A percentile compares a stretch with the other conserved stretches of the same genome.
Evolutionary conservation across 2,329 filamentous ascomycete species (phyloP).

Genomic region (Zarea fungicola): DNA sequence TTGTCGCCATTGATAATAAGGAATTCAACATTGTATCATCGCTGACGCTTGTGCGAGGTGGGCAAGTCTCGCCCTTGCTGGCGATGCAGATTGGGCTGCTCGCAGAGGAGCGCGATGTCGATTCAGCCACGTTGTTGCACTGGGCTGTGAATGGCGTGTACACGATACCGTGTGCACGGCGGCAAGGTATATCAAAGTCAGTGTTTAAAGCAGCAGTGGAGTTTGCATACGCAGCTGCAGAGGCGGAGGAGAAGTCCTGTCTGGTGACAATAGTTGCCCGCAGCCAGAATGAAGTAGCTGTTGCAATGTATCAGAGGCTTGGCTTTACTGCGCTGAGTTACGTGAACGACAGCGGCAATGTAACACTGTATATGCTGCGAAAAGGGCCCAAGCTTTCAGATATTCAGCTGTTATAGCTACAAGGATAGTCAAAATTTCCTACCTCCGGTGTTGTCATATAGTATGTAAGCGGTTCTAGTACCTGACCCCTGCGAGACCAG

Average conservation of each 20-base stretch:
- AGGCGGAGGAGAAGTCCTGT: not conserved
- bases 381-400: not conserved
- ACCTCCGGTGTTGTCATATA: no score
- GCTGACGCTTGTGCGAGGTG: not conserved
- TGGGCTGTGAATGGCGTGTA: slow-evolving; percentile 10
- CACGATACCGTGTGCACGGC: not conserved
- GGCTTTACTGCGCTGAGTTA: slow-evolving; percentile 1
- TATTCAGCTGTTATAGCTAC: no score
- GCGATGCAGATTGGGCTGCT: not conserved
- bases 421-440: no score
- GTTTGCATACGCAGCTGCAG: not conserved
- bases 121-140: slow-evolving; percentile 3
- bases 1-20: not conserved
- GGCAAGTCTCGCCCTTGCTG: not conserved
- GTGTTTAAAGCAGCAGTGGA: not conserved
- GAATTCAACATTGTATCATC: not conserved
- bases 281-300: not conserved
- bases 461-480: no score
- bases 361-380: slow-evolving; percentile 3
- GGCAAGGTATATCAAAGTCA: slow-evolving; percentile 1
- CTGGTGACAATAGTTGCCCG: slow-evolving; percentile 1
- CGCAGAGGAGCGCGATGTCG: slow-evolving; percentile 5
- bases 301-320: slow-evolving; percentile 5
- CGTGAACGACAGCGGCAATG: slow-evolving; percentile 11
- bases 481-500: no score